These are phyloP conservation scores for Salicornia ramosissima DNA, from an alignment of 148 eudicot genomes.

Conservation along the genomic window DNA sequence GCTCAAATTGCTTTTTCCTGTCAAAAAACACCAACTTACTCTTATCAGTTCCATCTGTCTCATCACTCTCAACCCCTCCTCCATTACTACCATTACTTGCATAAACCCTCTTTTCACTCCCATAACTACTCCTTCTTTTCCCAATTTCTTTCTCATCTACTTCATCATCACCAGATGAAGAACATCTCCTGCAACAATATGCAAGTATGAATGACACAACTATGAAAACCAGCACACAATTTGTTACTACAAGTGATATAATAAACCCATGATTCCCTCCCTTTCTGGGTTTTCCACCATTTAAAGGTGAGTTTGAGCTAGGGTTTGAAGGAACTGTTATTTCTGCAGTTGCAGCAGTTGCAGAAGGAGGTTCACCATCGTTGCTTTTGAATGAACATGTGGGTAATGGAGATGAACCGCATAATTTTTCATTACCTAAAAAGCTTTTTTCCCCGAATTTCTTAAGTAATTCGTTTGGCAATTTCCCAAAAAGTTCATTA, in stretches of 20 bases:
- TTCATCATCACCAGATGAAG: slow-evolving; percentile 21
- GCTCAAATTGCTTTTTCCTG: slow-evolving; percentile 66
- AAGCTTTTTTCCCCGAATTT: slow-evolving; percentile 51
- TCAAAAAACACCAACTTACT: slow-evolving; percentile 75
- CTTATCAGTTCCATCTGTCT: slow-evolving; percentile 47
- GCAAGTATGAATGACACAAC: slow-evolving; percentile 38
- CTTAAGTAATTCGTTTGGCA: slow-evolving; percentile 31
- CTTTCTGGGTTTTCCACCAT: slow-evolving; percentile 19
- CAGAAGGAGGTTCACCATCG: slow-evolving; percentile 16
- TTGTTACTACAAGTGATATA: slow-evolving; percentile 44
- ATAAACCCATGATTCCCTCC: slow-evolving; percentile 48
- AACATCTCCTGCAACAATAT: slow-evolving; percentile 45
- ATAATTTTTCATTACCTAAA: slow-evolving; percentile 66
- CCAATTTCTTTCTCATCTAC: slow-evolving; percentile 42
- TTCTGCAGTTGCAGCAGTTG: slow-evolving; percentile 31
- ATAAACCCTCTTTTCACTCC: slow-evolving; percentile 54
- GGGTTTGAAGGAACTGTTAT: slow-evolving; percentile 65
- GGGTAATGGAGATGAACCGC: slow-evolving; percentile 51
- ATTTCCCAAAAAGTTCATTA: slow-evolving; percentile 54
- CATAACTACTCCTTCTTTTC: slow-evolving; percentile 64
- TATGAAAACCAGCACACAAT: slow-evolving; percentile 40
- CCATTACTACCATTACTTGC: slow-evolving; percentile 34
- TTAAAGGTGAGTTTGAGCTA: slow-evolving; percentile 39
- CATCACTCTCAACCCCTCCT: slow-evolving; percentile 60
- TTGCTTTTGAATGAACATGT: slow-evolving; percentile 39